A percentile compares a stretch with the other conserved stretches of the same genome.
Evolutionary conservation across 2,329 filamentous ascomycete species (phyloP).

Genomic region (Conoideocrella luteorostrata): DNA sequence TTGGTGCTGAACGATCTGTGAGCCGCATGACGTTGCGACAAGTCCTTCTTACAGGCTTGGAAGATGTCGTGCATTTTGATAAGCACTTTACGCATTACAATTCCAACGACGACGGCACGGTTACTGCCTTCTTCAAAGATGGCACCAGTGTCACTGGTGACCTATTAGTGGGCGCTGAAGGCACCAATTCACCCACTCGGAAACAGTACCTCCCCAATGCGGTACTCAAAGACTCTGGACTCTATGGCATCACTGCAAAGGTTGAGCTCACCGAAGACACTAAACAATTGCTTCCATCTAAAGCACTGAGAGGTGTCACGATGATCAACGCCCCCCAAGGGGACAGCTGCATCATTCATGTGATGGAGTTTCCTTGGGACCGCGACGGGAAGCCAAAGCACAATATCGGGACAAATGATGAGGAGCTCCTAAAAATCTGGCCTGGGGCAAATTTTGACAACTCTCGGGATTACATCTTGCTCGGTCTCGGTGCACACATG

Average conservation of each 20-base stretch:
- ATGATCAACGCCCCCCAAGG: slow-evolving; percentile 9
- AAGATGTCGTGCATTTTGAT: slow-evolving; percentile 11
- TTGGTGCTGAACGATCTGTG: slow-evolving; percentile 13
- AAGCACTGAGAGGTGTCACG: slow-evolving; percentile 11
- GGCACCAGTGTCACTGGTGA: slow-evolving; percentile 7
- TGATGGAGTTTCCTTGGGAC: slow-evolving; percentile 13
- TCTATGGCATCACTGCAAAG: slow-evolving; percentile 11
- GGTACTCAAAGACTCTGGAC: slow-evolving; percentile 9
- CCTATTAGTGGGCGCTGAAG: slow-evolving; percentile 15
- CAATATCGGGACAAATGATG: slow-evolving; percentile 8
- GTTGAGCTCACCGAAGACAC: slow-evolving; percentile 10
- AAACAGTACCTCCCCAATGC: slow-evolving; percentile 12
- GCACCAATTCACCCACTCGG: slow-evolving; percentile 10
- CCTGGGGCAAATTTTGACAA: slow-evolving; percentile 12
- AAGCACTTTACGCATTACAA: slow-evolving; percentile 11
- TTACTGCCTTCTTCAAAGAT: slow-evolving; percentile 12
- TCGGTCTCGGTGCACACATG: slow-evolving; percentile 8
- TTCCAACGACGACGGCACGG: slow-evolving; percentile 8
- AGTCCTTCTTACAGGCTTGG: slow-evolving; percentile 12
- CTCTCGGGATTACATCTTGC: slow-evolving; percentile 11
- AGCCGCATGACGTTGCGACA: slow-evolving; percentile 13
- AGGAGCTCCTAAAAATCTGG: slow-evolving; percentile 7
- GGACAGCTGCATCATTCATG: slow-evolving; percentile 11
- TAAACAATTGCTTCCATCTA: slow-evolving; percentile 3
- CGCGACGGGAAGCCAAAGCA: slow-evolving; percentile 4